phyloP scores from a whole-genome alignment of 116 monocot species.

The Trichopus zeylanicus region DNA sequence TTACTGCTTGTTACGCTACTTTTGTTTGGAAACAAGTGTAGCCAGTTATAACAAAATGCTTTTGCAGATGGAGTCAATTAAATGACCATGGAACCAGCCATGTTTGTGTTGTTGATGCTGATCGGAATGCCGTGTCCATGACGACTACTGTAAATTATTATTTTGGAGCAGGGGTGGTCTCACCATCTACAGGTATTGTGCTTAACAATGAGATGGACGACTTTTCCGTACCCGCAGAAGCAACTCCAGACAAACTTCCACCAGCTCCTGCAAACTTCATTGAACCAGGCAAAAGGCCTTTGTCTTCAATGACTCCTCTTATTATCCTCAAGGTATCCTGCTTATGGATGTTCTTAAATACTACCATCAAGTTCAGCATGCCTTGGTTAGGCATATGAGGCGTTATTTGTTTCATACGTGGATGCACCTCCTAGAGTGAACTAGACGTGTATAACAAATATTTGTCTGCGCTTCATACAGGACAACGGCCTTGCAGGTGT shows the following conservation, averaged over 20 bases:
- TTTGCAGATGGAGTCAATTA: constrained; percentile 75
- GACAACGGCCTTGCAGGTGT: constrained; percentile 78
- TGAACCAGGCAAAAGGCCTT: constrained; percentile 66
- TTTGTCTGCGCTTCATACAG: too few species aligned
- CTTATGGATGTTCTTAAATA: neutral
- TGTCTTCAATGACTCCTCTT: constrained; percentile 92
- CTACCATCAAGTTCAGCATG: too few species aligned
- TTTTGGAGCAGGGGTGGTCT: constrained; percentile 69
- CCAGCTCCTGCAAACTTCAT: constrained; percentile 92
- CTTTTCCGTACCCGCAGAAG: constrained; percentile 70
- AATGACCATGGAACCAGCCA: constrained; percentile 89
- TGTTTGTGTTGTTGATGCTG: constrained; percentile 71
- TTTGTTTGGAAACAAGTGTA: too few species aligned
- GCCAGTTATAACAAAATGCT: too few species aligned
- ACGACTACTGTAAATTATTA: constrained; percentile 69
- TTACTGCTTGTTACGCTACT: neutral
- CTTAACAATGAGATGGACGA: constrained; percentile 95
- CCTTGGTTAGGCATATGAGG: too few species aligned
- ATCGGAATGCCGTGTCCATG: constrained; percentile 86
- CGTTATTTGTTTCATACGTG: too few species aligned
- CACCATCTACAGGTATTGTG: constrained; percentile 81
- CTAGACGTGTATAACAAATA: neutral
- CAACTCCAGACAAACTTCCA: constrained; percentile 53
- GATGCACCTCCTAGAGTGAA: too few species aligned
- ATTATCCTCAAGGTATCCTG: constrained; percentile 66